Base-by-base conservation (phyloP, 371 early-diverging fungal genomes). In the Lichtheimia corymbifera region DNA sequence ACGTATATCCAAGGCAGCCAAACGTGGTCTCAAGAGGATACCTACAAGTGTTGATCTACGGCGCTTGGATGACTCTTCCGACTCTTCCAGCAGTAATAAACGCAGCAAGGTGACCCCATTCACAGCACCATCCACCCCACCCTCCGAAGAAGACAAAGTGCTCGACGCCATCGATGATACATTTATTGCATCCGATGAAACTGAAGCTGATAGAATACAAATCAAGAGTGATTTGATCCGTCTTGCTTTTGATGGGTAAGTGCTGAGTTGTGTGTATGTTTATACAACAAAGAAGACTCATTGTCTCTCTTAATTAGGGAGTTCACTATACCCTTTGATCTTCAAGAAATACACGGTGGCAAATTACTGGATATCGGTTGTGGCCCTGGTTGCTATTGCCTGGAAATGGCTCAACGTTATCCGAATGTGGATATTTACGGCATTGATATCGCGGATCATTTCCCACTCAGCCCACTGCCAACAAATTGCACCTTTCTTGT, bases 331-430 rank as follows among this genome's bases (percentile, higher is more conserved):
- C 66, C 73, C 14, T 18, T 72, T n/a, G 55, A 64, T 35, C 57
- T 64, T 43, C 14, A 50, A 41, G 30, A 51, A 13, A n/a, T 72
- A 13, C 50, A 62, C 11, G 41, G 56, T 6, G 70, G 65, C 45
- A 57, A 64, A 24, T 66, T 76, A 17, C 60, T 79, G 14, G 79
- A 79, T 56, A 61, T 76, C 18, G 77, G 75, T 14, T 79, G 80
- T 64, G 80, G 80, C n/a, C 64, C 77, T 12, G 80, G 80, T n/a
- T 51, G 64, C 6, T 79, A 75, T 74, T 68, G 72, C 25, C 51
- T 79, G 41, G 80, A 76, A 43, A 58, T 70, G 47, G 64, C 68
- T 13, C 56, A 68, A 42, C 45, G 57, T 6, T 66, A 63, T 53
- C 73, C 68, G 1, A 50, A 56, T 55, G 53, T 67, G 14, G 57